phyloP scores from a whole-genome alignment of 495 filamentous ascomycete genomes.

The Baudoinia panamericana region DNA sequence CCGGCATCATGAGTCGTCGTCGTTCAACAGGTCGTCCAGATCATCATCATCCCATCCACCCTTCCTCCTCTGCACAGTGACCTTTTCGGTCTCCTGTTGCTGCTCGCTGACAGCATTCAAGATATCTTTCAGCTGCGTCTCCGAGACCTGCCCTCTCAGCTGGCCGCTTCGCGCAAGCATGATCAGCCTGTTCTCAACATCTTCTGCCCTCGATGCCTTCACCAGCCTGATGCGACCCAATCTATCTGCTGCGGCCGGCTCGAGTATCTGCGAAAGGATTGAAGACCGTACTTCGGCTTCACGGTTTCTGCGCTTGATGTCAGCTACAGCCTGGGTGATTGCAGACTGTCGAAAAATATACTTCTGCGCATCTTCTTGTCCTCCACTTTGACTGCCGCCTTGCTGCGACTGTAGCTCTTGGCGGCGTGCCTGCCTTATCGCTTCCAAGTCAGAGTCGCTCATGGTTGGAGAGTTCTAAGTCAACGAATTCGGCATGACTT shows the following conservation, averaged over 20 bases:
- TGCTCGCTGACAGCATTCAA: constrained; percentile 57
- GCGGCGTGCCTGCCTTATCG: constrained; percentile 81
- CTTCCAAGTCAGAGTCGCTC: constrained; percentile 78
- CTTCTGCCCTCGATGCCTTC: constrained; percentile 77
- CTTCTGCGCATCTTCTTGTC: constrained; percentile 53
- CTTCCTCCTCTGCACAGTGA: constrained; percentile 73
- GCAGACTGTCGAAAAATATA: constrained; percentile 21
- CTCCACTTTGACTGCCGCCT: constrained; percentile 31
- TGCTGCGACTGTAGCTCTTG: constrained; percentile 76
- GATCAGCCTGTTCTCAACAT: constrained; percentile 86
- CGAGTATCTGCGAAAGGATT: constrained; percentile 82
- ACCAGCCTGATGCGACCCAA: constrained; percentile 89
- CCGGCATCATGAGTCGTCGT: constrained; percentile 3
- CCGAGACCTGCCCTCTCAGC: constrained; percentile 73
- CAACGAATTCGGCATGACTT: too few relatives aligned
- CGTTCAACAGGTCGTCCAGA: constrained; percentile 50
- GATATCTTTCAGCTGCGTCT: constrained; percentile 85
- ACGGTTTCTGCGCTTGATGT: constrained; percentile 31
- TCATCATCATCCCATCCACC: constrained; percentile 81
- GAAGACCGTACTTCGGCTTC: constrained; percentile 55
- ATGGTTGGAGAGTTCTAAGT: constrained; percentile 38
- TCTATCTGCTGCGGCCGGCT: constrained; percentile 84
- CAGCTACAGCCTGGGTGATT: too few relatives aligned
- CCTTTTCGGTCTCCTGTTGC: constrained; percentile 51
- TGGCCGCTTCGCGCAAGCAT: constrained; percentile 81